A percentile compares a stretch with the other conserved stretches of the same genome.
Conservation (phyloP, 2,329 filamentous ascomycete species). For the Bertia moriformis region DNA sequence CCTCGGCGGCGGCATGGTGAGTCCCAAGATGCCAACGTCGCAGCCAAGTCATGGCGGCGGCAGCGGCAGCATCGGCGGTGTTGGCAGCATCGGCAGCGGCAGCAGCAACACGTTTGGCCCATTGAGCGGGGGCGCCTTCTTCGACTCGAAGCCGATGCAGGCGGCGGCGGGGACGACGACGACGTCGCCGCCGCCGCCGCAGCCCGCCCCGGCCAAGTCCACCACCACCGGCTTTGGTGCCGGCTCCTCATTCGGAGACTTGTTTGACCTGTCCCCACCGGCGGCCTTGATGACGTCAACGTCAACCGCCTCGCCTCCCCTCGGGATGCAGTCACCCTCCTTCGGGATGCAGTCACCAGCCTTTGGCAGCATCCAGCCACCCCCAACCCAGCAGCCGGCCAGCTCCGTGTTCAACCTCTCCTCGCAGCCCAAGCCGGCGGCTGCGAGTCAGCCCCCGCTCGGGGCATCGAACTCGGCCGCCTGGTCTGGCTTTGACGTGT, state of each 20-base stretch:
- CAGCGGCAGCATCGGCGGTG: no score
- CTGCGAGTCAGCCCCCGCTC: slow-evolving; percentile 19
- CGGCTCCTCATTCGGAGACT: slow-evolving; percentile 63
- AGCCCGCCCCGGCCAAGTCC: slow-evolving; percentile 34
- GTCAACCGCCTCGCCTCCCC: slow-evolving; percentile 23
- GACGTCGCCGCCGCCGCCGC: slow-evolving; percentile 23
- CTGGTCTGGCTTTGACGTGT: slow-evolving; percentile 52
- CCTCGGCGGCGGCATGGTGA: slow-evolving; percentile 21
- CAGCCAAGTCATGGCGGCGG: neutral
- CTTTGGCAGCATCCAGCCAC: slow-evolving; percentile 23
- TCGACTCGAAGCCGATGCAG: slow-evolving; percentile 63
- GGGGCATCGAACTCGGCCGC: slow-evolving; percentile 21
- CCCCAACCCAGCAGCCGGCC: slow-evolving; percentile 22
- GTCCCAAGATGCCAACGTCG: slow-evolving; percentile 4
- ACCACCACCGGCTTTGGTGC: slow-evolving; percentile 48
- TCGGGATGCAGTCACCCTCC: slow-evolving; percentile 16
- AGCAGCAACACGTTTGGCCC: slow-evolving; percentile 22
- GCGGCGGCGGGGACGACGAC: slow-evolving; percentile 36
- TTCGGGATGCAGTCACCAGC: slow-evolving; percentile 25
- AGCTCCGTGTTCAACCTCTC: slow-evolving; percentile 77
- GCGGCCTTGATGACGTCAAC: slow-evolving; percentile 15
- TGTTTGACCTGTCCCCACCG: slow-evolving; percentile 62
- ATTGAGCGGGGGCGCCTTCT: slow-evolving; percentile 65
- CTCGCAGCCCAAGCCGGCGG: slow-evolving; percentile 26
- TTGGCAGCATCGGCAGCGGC: slow-evolving; percentile 33